Evolutionary conservation across 2,329 filamentous ascomycete genomes (phyloP), one percentile per base, ranked within the genome.

Genomic region (Blastomyces parvus): DNA sequence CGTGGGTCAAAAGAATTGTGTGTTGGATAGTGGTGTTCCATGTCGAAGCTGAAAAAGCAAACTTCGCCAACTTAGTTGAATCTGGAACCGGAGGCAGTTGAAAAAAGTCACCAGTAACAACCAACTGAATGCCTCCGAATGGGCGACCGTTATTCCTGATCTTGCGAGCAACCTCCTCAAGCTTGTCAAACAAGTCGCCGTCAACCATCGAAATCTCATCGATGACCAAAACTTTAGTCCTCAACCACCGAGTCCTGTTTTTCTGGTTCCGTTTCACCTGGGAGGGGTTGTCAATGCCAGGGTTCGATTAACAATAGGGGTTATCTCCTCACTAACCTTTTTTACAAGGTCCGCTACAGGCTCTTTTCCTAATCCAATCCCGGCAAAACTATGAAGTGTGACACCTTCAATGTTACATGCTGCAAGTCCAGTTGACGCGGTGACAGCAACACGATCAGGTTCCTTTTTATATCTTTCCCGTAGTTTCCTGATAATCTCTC

Each of bases 161-260:
- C 3, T 82, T 85, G 63, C 93, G 85, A 17, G 92, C 93, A 68
- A 99, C 89, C 65, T 89, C 85, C 66, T 95, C 91, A 22, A 99
- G 83, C 75, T 99, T 99, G 79, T 99, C 94, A 68, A 97, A 99
- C 0, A 99, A 81, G 42, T 97, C 92, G 0, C 91, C 94, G 70
- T 99, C 94, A 4, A 99, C 92, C 95, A 99, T 99, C 14, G 94
- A 97, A 3, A 99, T 87, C 74, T 99, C 94, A 75, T 99, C 94
- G 69, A 99, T 85, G 68, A 99, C 83, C 30, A 99, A 83, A 14
- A 91, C 86, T 71, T 92, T 96, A 0, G 91, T 96, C 63, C 86
- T 85, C 67, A 95, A 78, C 95, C 95, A 99, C 50, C 93, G 85
- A 67, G 86, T 88, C 73, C 89, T 93, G 27, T 91, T 91, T 73